A percentile compares a stretch with the other conserved stretches of the same genome.
phyloP scores from a whole-genome alignment of 768 basidiomycete species.

The Suillus cothurnatus region DNA sequence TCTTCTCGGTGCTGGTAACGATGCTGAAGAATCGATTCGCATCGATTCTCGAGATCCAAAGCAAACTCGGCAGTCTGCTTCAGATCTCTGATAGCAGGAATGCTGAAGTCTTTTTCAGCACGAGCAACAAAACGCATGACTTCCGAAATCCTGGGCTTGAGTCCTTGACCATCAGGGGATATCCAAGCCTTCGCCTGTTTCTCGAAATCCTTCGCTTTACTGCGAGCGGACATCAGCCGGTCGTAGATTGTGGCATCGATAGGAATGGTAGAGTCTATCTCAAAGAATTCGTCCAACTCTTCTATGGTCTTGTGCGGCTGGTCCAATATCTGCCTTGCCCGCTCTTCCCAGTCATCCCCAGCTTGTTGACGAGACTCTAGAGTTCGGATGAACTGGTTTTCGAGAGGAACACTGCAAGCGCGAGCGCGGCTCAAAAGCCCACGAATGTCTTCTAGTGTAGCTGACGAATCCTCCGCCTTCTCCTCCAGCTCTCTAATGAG shows the following conservation, averaged over 20 bases:
- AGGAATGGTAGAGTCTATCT: slow-evolving; percentile 66
- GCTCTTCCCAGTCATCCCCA: slow-evolving; percentile 79
- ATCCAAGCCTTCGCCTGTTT: slow-evolving; percentile 77
- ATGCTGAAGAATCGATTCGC: slow-evolving; percentile 72
- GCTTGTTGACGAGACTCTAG: slow-evolving; percentile 64
- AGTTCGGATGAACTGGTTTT: slow-evolving; percentile 65
- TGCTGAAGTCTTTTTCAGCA: slow-evolving; percentile 78
- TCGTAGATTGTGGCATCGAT: slow-evolving; percentile 69
- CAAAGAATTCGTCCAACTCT: slow-evolving; percentile 73
- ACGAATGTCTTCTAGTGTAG: slow-evolving; percentile 79
- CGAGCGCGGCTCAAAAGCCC: slow-evolving; percentile 70
- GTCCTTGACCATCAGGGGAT: slow-evolving; percentile 51
- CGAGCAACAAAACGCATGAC: slow-evolving; percentile 68
- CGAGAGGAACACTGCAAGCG: slow-evolving; percentile 61
- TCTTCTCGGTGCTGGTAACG: slow-evolving; percentile 56
- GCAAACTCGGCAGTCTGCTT: slow-evolving; percentile 75
- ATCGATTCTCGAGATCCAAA: slow-evolving; percentile 73
- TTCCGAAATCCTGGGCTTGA: slow-evolving; percentile 67
- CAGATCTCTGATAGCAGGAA: slow-evolving; percentile 64
- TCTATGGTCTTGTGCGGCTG: slow-evolving; percentile 74
- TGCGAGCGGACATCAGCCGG: slow-evolving; percentile 62
- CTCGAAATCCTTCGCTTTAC: slow-evolving; percentile 78
- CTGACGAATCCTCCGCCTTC: slow-evolving; percentile 62
- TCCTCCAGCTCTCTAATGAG: slow-evolving; percentile 76
- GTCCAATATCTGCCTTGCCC: slow-evolving; percentile 63